Base-by-base conservation (phyloP, 2,329 filamentous ascomycete species). In the Stagonosporopsis vannaccii region DNA sequence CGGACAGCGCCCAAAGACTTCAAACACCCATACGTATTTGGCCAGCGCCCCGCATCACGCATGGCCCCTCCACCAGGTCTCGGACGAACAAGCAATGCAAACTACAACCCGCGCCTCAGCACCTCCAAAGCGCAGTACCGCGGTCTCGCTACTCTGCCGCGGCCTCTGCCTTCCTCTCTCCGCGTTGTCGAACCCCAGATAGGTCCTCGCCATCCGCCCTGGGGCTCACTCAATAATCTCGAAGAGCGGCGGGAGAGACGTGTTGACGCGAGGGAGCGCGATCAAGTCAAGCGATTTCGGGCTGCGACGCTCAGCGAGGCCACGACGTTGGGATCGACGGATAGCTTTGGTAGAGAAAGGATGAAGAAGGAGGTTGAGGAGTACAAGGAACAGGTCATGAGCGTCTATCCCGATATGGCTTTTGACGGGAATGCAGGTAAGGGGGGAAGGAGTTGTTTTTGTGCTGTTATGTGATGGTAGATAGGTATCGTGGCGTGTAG, bases 331-430 rank as follows among this genome's bases (percentile, higher is more conserved):
- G 28, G 28, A 5, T 46, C 46, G 1, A 41, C 28, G 3, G 47
- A 56, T 6, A 52, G 41, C 19, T 26, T 55, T 30, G 36, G 39
- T 2, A 44, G 60, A 33, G 56, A 52, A 11, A 26, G 28, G 13
- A 48, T 61, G 32, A 48, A 48, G 45, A 56, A 48, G 12, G 63
- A 66, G 37, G 62, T 69, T 5, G 59, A 68, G 12, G 58, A 58
- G 20, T 67, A 61, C 19, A 50, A 58, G n/a, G 56, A 63, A 28
- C 59, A 66, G 41, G 60, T 67, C 12, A 43, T 68, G 5, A 43
- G 41, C 6, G 42, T 68, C 8, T 69, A 69, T 51, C 66, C 65
- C 5, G 66, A 69, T 28, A 62, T 69, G 58, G 48, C 52, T 25
- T 66, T 69, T 37, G 60, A 64, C 43, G 60, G 59, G 13, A 56